Base-by-base conservation (phyloP, 1,284 basidiomycete genomes). In the Ustilago curta region DNA sequence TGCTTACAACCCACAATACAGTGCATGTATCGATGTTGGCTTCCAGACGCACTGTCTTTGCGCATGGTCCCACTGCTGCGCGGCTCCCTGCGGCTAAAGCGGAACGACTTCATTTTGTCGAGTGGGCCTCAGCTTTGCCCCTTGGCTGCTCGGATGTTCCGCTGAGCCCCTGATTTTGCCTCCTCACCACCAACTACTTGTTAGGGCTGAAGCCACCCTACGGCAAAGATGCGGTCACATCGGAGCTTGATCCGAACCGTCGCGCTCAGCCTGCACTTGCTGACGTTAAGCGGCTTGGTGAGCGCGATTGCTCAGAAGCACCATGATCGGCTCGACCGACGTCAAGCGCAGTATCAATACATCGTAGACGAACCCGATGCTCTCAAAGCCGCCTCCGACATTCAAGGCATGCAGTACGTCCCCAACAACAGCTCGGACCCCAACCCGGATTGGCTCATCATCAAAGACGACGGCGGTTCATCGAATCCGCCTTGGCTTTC, bases 331-430 rank as follows among this genome's bases (percentile, higher is more conserved):
- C 54, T 71, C 0, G 21, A 55, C 21, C 57, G 56, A 16, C 56
- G 68, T 19, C 72, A 76, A 47, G 21, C 57, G 23, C 64, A 67
- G 49, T 76, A 64, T 39, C 68, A 70, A 51, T 76, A 63, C 60
- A 76, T 76, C 27, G 72, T 58, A 5, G 68, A 76, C 49, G 72
- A 76, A 47, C 55, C 35, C 12, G 69, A 78, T 29, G 70, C 77
- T 4, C 45, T 78, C 59, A 66, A 71, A 23, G 77, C 74, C 0
- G 77, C 77, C 2, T 42, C 61, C 6, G 69, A 50, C n/a, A 65
- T 70, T 27, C 77, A 78, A 39, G 60, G 65, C 49, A 70, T 76
- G 60, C 49, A 50, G 9, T 40, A 47, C 31, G 48, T 76, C 0
- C 68, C 72, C 32, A 66, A 62, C 57, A 70, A 56, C 50, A 66